Percentiles rank a stretch among this genome's conserved stretches.
Conservation (phyloP, 257 asterid species). For the Parsonsia alboflavescens region DNA sequence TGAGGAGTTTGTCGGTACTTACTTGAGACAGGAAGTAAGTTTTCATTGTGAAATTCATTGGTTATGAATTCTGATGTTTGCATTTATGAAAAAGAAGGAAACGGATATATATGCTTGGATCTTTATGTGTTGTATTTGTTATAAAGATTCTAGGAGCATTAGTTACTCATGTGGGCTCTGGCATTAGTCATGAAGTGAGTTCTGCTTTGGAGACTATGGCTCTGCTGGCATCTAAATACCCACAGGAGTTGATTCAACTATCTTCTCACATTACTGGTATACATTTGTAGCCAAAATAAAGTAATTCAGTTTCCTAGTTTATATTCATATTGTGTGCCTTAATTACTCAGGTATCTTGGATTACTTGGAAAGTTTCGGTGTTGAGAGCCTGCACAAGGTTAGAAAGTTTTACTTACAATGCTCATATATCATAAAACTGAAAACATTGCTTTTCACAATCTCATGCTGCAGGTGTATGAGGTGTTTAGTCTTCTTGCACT, state of each 20-base stretch:
- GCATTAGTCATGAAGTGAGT: conserved; percentile 60
- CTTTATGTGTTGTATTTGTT: conserved; percentile 17
- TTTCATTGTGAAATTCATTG: conserved; percentile 9
- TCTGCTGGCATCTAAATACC: conserved; percentile 52
- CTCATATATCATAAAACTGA: conserved; percentile 14
- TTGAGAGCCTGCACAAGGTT: conserved; percentile 74
- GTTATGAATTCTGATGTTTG: background rate
- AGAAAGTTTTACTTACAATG: conserved; percentile 2
- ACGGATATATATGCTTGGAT: conserved; percentile 25
- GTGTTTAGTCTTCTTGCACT: conserved; percentile 70
- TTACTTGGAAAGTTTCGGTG: conserved; percentile 72
- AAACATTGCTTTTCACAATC: conserved; percentile 16
- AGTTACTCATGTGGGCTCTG: conserved; percentile 81
- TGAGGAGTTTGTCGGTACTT: conserved; percentile 58
- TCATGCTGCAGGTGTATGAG: conserved; percentile 68
- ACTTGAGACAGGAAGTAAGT: conserved; percentile 83
- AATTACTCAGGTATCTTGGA: conserved; percentile 68
- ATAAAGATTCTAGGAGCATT: conserved; percentile 79
- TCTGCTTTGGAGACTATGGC: conserved; percentile 74
- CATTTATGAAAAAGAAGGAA: conserved; percentile 6
- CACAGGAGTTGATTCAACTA: conserved; percentile 65
- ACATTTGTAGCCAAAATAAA: conserved; percentile 2
- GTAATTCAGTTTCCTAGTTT: background rate
- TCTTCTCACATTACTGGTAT: conserved; percentile 71
- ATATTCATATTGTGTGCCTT: conserved; percentile 1